Evolutionary conservation across 192 early-diverging fungal species (phyloP), one percentile per base, ranked within the genome.

Genomic region (Entomortierella lignicola): DNA sequence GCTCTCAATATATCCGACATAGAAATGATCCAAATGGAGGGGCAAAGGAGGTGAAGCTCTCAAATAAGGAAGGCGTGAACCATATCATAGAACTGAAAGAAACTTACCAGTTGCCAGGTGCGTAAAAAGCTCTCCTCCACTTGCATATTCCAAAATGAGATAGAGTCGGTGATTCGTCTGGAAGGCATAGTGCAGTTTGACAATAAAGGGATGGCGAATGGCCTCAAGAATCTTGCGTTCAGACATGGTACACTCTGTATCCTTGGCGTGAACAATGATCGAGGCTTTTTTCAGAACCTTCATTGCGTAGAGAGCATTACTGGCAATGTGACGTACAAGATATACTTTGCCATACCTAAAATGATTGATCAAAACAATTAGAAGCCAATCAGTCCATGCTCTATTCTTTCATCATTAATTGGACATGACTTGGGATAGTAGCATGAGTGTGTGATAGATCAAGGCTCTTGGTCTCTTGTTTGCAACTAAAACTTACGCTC

Each of bases 91-190:
- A 23, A 21, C 43, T 23, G 5, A 51, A 62, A 55, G 41, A 15
- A 66, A 18, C 55, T 52, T 75, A 93, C 91, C 77, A 77, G 85
- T 50, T 74, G 90, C 86, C 84, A 99, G 84, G 67, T 96, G 94
- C n/a, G 92, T 93, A 71, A 96, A 96, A 58, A 99, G 87, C 79
- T 97, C 96, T 44, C 97, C 97, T 43, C 97, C 97, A 3, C 89
- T 91, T 26, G 96, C 88, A 84, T 96, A 98, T 57, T 92, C 91
- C 66, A 99, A 84, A 66, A 99, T 93, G 77, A 99, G 80, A 81
- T 93, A 97, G 25, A 99, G 86, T 64, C 90, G 90, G 43, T 91
- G 88, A 50, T 92, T 86, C 21, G 94, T 95, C 81, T 99, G 96
- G 81, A 98, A 98, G 21, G 96, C 96, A 63, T 94, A 97, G 77